Evolutionary conservation across 2,329 filamentous ascomycete species (phyloP), one percentile per base, ranked within the genome.

Genomic region (Zasmidium cellare): DNA sequence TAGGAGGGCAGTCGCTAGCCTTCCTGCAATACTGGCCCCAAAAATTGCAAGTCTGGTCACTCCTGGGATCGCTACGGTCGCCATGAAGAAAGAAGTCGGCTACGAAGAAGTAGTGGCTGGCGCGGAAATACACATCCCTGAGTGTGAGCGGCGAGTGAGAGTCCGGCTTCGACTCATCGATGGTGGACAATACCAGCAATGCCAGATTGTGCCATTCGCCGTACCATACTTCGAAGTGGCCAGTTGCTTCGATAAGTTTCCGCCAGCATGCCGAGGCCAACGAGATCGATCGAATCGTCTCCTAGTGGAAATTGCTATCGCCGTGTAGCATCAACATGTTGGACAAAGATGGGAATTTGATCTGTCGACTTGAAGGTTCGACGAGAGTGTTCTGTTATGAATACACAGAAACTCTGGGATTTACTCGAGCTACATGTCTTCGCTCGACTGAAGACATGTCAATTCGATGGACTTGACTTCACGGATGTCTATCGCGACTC

Each of bases 21-120:
- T 70, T 71, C 62, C 79, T 60, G 55, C 78, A 81, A n/a, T 72
- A 74, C 1, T 58, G 55, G 0, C 65, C 64, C 55, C 77, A 74
- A 45, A 71, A 61, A 2, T 66, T 59, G 75, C 76, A 80, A 0
- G 75, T 54, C 0, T 59, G 64, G 48, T 70, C 66, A 53, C 80
- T 76, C 5, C 74, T 72, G 2, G 77, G 73, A 51, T 81, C 74
- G 9, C 56, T 68, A 69, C 67, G 70, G 64, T 81, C 74, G 1
- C 69, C 71, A 47, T 77, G 75, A 11, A 79, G 67, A 63, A 73
- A 81, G 60, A 78, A 77, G 56, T 77, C 74, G 3, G 79, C 74
- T 0, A 65, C 53, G 20, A 78, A 76, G 63, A 74, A 80, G 65
- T 81, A 81, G 1, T 68, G 72, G 0, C 77, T 64, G 2, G 76